Base-by-base conservation (phyloP, 768 basidiomycete species). In the Trametes coccinea region DNA sequence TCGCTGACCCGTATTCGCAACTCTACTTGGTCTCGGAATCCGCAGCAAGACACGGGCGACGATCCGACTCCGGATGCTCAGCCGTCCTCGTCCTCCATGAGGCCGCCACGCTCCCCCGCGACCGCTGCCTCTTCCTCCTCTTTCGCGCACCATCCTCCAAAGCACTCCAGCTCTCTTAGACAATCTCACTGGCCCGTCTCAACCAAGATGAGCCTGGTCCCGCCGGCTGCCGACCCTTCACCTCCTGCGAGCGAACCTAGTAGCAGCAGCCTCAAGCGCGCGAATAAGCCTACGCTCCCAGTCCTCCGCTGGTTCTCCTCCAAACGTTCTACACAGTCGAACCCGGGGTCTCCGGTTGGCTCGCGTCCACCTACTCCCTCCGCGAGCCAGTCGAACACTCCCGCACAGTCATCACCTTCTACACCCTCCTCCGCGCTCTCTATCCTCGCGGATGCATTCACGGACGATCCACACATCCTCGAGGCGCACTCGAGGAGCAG, bases 221-320 rank as follows among this genome's bases (percentile, higher is more conserved):
- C 53, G 0, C 37, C 62, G 14, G 53, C 62, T 17, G 34, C 48
- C 39, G 62, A 64, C 9, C 14, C 48, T 22, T 47, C 45, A 22
- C 56, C 58, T n/a, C 43, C 62, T 58, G 55, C 41, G 54, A 64
- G 27, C 53, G 53, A 37, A 6, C 34, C 22, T 22, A 22, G 11
- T 37, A 11, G 34, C 34, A 11, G 6, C 34, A 11, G 34, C 11
- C 34, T 37, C 41, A 64, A 60, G 50, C 62, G 57, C 34, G 48
- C 48, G 27, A 51, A 33, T 58, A 55, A 64, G 33, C 58, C 58
- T 22, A 8, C 39, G 2, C 59, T 64, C 22, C 75, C 75, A 9
- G 72, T 82, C 56, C 72, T 84, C 27, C 79, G 80, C 56, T 84
- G 84, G 82, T 72, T 80, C 60, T 66, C 71, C 29, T 73, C 73